Conservation (phyloP, 208 protist species). For the Leishmania braziliensis region DNA sequence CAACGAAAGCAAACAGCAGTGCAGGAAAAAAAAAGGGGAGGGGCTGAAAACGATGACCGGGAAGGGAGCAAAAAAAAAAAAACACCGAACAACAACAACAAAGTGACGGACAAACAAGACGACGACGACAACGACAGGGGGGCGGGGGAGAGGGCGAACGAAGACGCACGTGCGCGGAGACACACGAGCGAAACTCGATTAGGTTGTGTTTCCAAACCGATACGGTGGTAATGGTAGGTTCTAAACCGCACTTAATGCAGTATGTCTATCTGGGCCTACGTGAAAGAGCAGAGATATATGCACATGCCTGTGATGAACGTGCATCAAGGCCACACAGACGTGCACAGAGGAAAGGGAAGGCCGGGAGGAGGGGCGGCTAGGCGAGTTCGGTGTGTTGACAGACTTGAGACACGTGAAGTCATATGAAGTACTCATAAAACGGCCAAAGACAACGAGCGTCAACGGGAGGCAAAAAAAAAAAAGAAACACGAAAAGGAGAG, state of each 20-base stretch:
- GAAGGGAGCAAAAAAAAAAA: not conserved
- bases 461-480: not conserved
- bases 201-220: not conserved
- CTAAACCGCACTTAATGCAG: not conserved
- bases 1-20: not conserved
- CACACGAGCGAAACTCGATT: not conserved
- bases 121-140: not conserved
- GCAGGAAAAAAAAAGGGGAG: not conserved
- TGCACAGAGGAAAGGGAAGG: not conserved
- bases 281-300: not conserved
- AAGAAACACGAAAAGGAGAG: not conserved
- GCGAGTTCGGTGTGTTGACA: not conserved
- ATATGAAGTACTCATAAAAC: not conserved
- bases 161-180: not conserved
- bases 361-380: not conserved
- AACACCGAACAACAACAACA: constrained; percentile 19
- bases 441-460: not conserved
- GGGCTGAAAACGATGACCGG: not conserved
- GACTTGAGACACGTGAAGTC: not conserved
- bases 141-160: not conserved
- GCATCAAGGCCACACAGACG: not conserved
- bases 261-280: not conserved
- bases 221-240: not conserved
- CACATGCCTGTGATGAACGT: not conserved
- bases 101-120: too few relatives aligned